Conservation (phyloP, 2,329 filamentous ascomycete genomes). For the Neophaeococcomyces aloes region DNA sequence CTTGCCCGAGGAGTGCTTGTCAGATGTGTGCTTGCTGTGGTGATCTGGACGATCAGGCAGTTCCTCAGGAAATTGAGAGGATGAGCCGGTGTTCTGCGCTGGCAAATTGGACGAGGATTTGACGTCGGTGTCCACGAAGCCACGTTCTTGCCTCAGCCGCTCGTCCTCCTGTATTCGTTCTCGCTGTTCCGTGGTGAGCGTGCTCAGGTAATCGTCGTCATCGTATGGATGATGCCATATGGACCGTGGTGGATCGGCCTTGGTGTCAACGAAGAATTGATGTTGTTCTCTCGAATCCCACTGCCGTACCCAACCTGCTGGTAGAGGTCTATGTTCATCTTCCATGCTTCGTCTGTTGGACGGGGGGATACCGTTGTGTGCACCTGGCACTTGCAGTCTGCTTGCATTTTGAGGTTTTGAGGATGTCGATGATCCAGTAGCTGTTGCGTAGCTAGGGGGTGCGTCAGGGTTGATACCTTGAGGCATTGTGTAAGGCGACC, state of each 20-base stretch:
- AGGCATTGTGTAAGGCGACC: too few species aligned
- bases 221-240: slow-evolving; percentile 55
- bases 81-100: slow-evolving; percentile 1
- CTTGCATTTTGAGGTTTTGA: slow-evolving; percentile 15
- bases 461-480: slow-evolving; percentile 13
- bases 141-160: slow-evolving; percentile 26
- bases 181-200: slow-evolving; percentile 40
- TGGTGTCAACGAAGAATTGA: slow-evolving; percentile 55
- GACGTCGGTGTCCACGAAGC: slow-evolving; percentile 28
- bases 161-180: slow-evolving; percentile 32
- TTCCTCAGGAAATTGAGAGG: slow-evolving; percentile 1
- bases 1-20: slow-evolving; percentile 20
- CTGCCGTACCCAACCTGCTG: slow-evolving; percentile 46
- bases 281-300: slow-evolving; percentile 46
- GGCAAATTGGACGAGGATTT: slow-evolving; percentile 12
- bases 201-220: slow-evolving; percentile 43
- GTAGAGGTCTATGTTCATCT: slow-evolving; percentile 46
- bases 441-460: slow-evolving; percentile 30
- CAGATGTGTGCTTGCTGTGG: slow-evolving; percentile 9
- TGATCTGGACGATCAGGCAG: slow-evolving; percentile 14
- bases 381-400: slow-evolving; percentile 22
- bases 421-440: slow-evolving; percentile 19
- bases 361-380: slow-evolving; percentile 44
- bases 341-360: slow-evolving; percentile 49
- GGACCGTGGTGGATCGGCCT: slow-evolving; percentile 42